Base-by-base conservation (phyloP, 805 yeast species). In the Cyberlindnera xishuangbannaensis region DNA sequence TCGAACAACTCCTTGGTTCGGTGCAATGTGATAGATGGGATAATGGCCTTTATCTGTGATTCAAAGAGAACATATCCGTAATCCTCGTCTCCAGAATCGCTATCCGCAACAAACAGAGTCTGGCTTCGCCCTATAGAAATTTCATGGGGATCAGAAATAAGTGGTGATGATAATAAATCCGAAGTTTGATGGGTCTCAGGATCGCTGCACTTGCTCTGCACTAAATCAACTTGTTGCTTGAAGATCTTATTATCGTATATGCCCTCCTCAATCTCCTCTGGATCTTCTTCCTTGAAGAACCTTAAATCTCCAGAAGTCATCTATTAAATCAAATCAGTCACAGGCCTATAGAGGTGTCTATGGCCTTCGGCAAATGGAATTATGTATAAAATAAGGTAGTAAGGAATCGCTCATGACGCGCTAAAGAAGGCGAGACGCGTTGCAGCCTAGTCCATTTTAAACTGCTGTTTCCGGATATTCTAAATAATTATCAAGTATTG, bases 21-120 rank as follows among this genome's bases (percentile, higher is more conserved):
- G 0, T 30, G 12, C 1, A 43, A 41, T 7, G 52, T 29, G 2
- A 68, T 53, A 8, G 48, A 58, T 0, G 64, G 61, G 12, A 66
- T 55, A 25, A 67, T 55, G 3, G 58, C 60, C 25, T 40, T 48
- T 15, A 67, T 40, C 29, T 59, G 53, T 2, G 55, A 46, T 31
- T 54, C 54, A 35, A 62, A 62, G 3, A 51, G 39, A 3, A 37
- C 36, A 25, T 36, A 55, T 2, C 33, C 46, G 16, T 44, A 45
- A 17, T 48, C 48, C 7, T 39, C 43, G 15, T 37, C 48, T 13
- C 30, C 45, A 3, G 45, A 53, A 7, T 39, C 36, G 6, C 40
- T 38, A 5, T 45, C 33, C 7, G 37, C 24, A 7, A 42, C 48
- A 28, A 47, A 44, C 7, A 48, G 34, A 2, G 20, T 18, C 17